phyloP scores from a whole-genome alignment of 192 early-diverging fungal species.

The Umbelopsis sp. region DNA sequence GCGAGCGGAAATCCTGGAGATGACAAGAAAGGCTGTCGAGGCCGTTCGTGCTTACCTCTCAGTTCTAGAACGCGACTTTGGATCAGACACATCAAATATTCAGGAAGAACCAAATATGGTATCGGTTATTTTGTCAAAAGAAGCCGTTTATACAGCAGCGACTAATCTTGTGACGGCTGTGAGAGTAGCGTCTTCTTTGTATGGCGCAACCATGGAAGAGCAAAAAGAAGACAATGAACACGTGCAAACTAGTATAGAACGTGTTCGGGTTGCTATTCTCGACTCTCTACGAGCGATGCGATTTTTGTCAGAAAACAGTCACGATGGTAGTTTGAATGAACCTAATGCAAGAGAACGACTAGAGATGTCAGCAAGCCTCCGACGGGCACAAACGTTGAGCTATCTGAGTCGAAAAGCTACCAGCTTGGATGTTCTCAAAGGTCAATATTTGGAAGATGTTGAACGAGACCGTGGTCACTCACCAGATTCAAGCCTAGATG shows the following conservation, averaged over 20 bases:
- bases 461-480: neutral
- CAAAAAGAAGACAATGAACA: slow-evolving; percentile 18
- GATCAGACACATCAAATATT: slow-evolving; percentile 11
- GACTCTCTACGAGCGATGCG: slow-evolving; percentile 2
- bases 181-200: slow-evolving; percentile 24
- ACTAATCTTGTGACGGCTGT: slow-evolving; percentile 40
- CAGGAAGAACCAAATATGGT: slow-evolving; percentile 34
- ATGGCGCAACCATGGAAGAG: neutral
- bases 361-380: slow-evolving; percentile 17
- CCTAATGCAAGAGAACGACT: neutral
- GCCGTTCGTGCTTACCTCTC: slow-evolving; percentile 35
- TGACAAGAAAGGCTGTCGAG: slow-evolving; percentile 35
- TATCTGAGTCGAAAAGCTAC: slow-evolving; percentile 33
- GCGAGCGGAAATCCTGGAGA: slow-evolving; percentile 30
- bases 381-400: slow-evolving; percentile 31
- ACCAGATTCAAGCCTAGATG: neutral
- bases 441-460: slow-evolving; percentile 18
- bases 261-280: slow-evolving; percentile 10
- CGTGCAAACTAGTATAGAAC: slow-evolving; percentile 19
- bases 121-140: slow-evolving; percentile 34
- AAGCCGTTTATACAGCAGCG: slow-evolving; percentile 38
- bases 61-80: slow-evolving; percentile 32
- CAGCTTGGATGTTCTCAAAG: slow-evolving; percentile 31
- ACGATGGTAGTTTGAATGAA: neutral
- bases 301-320: neutral